phyloP scores from a whole-genome alignment of 2,329 filamentous ascomycete genomes.

The Westerdykella sp. region DNA sequence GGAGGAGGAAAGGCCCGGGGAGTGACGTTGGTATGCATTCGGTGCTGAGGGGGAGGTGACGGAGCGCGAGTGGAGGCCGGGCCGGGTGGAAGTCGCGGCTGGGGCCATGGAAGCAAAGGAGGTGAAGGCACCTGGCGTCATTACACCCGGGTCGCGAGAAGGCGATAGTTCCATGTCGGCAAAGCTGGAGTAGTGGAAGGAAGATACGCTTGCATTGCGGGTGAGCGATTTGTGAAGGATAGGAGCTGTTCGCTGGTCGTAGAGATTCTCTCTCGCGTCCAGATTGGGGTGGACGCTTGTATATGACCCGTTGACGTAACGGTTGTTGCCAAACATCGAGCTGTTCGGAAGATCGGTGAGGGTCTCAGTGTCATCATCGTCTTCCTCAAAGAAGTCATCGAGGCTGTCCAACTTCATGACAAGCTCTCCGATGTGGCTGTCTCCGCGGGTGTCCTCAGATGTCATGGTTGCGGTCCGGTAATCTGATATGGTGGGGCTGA shows the following conservation, averaged over 20 bases:
- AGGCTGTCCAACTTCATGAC: conserved; percentile 55
- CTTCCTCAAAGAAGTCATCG: conserved; percentile 51
- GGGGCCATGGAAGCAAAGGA: conserved; percentile 21
- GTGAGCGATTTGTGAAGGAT: conserved; percentile 77
- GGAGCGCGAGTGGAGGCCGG: conserved; percentile 71
- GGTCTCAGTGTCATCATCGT: conserved; percentile 36
- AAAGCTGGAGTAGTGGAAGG: conserved; percentile 78
- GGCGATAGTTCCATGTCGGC: conserved; percentile 62
- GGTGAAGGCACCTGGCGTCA: conserved; percentile 54
- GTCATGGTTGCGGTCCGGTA: conserved; percentile 88
- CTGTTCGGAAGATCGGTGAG: conserved; percentile 30
- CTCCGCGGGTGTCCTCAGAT: conserved; percentile 70
- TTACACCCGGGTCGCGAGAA: conserved; percentile 45
- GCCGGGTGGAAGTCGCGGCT: conserved; percentile 41
- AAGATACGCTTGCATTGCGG: conserved; percentile 63
- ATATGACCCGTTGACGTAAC: conserved; percentile 24
- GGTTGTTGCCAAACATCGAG: conserved; percentile 21
- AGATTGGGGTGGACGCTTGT: conserved; percentile 34
- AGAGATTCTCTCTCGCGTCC: conserved; percentile 73
- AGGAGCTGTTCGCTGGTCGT: conserved; percentile 87
- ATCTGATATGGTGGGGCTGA: conserved; percentile 60
- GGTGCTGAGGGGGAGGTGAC: conserved; percentile 69
- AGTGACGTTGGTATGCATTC: conserved; percentile 40
- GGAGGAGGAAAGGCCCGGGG: conserved; percentile 53
- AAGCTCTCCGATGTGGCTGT: conserved; percentile 73